Base-by-base conservation (phyloP, 768 basidiomycete species). In the Boletellus ananiceps region DNA sequence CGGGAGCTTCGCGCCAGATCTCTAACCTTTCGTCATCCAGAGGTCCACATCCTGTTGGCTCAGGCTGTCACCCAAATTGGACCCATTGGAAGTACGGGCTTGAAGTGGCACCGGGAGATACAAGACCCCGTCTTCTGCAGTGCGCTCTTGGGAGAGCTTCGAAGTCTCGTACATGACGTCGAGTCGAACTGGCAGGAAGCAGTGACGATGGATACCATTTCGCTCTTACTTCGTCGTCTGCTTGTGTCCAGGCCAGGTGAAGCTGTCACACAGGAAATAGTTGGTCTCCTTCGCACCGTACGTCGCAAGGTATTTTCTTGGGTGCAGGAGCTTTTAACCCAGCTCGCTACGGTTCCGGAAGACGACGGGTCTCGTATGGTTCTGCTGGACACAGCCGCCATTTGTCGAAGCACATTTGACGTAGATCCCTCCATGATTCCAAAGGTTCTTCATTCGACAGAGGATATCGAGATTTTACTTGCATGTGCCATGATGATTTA, bases 1-100 rank as follows among this genome's bases (percentile, higher is more conserved):
- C 69, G 72, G n/a, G 75, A 73, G 52, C 54, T 81, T 12, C 66
- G 65, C 4, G 63, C 61, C 1, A 60, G 66, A 19, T 54, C 56
- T 0, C 53, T 81, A 39, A 68, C 63, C 8, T 72, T 81, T 44
- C 60, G 65, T 16, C 44, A 57, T 6, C 63, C 63, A 0, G 73
- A 70, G 11, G 72, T 80, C 0, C 68, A 78, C 44, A 44, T 61
- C 0, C 59, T 81, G 3, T 15, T 80, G 3, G 59, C 54, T 5
- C 79, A 79, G 49, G 66, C 78, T 3, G 65, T 64, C 0, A 71
- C 66, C 52, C 74, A 81, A 51, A 60, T 72, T 0, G 77, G 76
- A 39, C 60, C 57, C 4, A 32, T 58, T 3, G 57, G 45, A 2
- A 47, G 50, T 1, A 54, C 27, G 13, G 56, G 54, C 14, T 47